phyloP scores from a whole-genome alignment of 495 filamentous ascomycete species.

The Aspergillus indologenus region DNA sequence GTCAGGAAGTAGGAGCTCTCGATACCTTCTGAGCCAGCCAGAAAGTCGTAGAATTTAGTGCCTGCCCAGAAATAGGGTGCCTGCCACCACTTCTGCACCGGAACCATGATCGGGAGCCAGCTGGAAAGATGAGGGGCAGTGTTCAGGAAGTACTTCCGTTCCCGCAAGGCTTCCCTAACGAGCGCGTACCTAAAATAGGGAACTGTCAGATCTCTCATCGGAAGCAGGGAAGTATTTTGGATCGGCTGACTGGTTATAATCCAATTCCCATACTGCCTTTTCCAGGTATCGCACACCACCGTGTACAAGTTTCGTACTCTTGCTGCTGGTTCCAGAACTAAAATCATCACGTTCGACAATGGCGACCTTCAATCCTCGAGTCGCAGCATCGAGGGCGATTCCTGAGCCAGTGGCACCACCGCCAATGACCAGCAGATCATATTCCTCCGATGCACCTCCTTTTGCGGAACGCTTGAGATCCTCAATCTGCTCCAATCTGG shows the following conservation, averaged over 20 bases:
- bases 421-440: constrained; percentile 90
- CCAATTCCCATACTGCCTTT: constrained; percentile 94
- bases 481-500: constrained; percentile 56
- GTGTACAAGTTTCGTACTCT: constrained; percentile 96
- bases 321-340: constrained; percentile 87
- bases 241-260: constrained; percentile 74
- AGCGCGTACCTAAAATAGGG: constrained; percentile 62
- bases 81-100: constrained; percentile 95
- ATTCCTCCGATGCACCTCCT: constrained; percentile 40
- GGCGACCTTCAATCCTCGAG: constrained; percentile 88
- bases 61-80: constrained; percentile 96
- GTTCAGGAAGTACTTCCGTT: constrained; percentile 92
- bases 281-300: constrained; percentile 95
- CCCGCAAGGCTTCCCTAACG: constrained; percentile 91
- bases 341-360: constrained; percentile 96
- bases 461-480: constrained; percentile 40
- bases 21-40: constrained; percentile 93
- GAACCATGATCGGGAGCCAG: constrained; percentile 98
- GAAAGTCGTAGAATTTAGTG: constrained; percentile 91
- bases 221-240: not conserved
- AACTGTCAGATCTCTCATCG: not conserved
- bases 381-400: constrained; percentile 91
- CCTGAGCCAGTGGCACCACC: constrained; percentile 90
- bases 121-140: constrained; percentile 92
- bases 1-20: constrained; percentile 97